Evolutionary conservation across 1,284 basidiomycete species (phyloP).

Genomic region (Trametes hirsuta): DNA sequence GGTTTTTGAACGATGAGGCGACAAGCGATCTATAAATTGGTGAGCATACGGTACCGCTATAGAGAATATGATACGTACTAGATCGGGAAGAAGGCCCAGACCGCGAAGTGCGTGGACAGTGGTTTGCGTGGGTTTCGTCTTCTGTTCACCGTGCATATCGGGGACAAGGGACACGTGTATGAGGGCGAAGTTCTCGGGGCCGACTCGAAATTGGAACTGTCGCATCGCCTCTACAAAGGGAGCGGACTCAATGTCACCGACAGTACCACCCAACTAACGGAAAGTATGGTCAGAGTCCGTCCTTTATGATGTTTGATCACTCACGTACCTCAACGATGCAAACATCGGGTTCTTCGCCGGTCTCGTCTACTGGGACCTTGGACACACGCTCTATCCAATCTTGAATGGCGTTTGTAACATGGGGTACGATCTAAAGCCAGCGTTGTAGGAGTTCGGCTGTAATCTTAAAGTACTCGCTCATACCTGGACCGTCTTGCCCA

Average conservation of each 20-base stretch:
- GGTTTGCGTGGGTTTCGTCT: slow-evolving; percentile 99
- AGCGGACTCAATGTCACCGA: slow-evolving; percentile 95
- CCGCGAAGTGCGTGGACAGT: slow-evolving; percentile 95
- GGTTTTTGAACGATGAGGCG: slow-evolving; percentile 75
- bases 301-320: not conserved
- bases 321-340: slow-evolving; percentile 89
- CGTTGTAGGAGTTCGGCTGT: not conserved
- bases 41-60: not conserved
- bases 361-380: slow-evolving; percentile 93
- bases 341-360: slow-evolving; percentile 91
- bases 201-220: slow-evolving; percentile 99
- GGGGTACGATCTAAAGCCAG: slow-evolving; percentile 84
- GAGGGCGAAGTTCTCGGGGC: slow-evolving; percentile 95
- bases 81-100: slow-evolving; percentile 90
- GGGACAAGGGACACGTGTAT: slow-evolving; percentile 99
- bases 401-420: slow-evolving; percentile 96
- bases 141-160: slow-evolving; percentile 98
- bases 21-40: slow-evolving; percentile 79
- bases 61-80: slow-evolving; percentile 55
- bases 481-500: slow-evolving; percentile 95
- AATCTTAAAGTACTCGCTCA: slow-evolving; percentile 19
- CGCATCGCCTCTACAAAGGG: slow-evolving; percentile 99
- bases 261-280: slow-evolving; percentile 88
- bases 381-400: slow-evolving; percentile 98
- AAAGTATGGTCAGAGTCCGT: not conserved